Evolutionary conservation across 805 yeast species (phyloP), one percentile per base, ranked within the genome.

Genomic region (Ogataea chonburiensis): DNA sequence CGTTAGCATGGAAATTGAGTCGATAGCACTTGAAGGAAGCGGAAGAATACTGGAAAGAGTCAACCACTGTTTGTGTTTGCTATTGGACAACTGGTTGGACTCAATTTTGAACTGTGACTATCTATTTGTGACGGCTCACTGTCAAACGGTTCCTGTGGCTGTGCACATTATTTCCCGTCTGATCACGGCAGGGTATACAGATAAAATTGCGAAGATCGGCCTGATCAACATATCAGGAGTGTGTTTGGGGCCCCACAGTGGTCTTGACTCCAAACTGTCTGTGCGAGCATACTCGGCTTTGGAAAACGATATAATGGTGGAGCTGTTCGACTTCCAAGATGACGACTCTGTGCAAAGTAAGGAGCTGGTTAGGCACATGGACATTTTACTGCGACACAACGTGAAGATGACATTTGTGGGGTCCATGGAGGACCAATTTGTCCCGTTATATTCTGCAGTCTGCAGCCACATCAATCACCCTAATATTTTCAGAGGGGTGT

Each of bases 131-230:
- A 95, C 95, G 0, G 77, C 95, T 0, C 96, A 89, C 59, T 86
- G 96, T 0, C 97, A 88, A 60, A 96, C 96, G 1, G 85, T 91
- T 31, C 95, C 95, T 1, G 95, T 93, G 0, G 78, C 95, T 0
- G 79, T 86, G 2, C 82, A 87, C 34, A 56, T 91, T 8, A 62
- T 88, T 19, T 51, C 63, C 3, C 46, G 52, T n/a, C 25, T 60
- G 30, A 40, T 52, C 4, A 49, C 53, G 1, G 82, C 93, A 0
- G 73, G 75, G 37, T 67, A 86, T 28, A 71, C 91, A 6, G 78
- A 73, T 34, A 67, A 70, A 5, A 83, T 44, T 10, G 46, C 44
- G 14, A 61, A 79, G 28, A 67, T 88, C n/a, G 89, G 95, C 0
- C 61, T 91, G 26, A 65, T 93, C 26, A 87, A 86, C 9, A 85